Percentiles rank a stretch among this genome's conserved stretches.
These are phyloP conservation scores for Colletotrichum australisinense DNA, from an alignment of 2,329 filamentous ascomycete species.

Conservation along the genomic window DNA sequence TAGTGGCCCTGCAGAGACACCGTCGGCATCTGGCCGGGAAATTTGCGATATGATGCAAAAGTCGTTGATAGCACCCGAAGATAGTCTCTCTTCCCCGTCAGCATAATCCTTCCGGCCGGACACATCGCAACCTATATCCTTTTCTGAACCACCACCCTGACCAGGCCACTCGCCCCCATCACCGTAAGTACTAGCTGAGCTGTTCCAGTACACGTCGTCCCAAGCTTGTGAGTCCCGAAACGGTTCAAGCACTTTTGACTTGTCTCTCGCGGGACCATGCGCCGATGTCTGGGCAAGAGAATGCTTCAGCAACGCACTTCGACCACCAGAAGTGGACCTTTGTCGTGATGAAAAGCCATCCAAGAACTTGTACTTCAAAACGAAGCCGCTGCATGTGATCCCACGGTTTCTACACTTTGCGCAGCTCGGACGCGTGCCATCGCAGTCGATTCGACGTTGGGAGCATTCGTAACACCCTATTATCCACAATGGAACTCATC, in stretches of 20 bases:
- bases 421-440: conserved; percentile 45
- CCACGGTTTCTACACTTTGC: conserved; percentile 45
- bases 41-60: not conserved
- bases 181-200: not conserved
- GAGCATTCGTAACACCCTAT: conserved; percentile 50
- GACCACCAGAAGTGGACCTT: not conserved
- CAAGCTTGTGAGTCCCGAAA: not conserved
- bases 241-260: not conserved
- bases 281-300: conserved; percentile 25
- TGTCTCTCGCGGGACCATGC: not conserved
- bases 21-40: not conserved
- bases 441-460: conserved; percentile 49
- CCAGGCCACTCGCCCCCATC: not conserved
- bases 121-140: too few relatives aligned
- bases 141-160: not conserved
- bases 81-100: too few relatives aligned
- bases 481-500: not conserved
- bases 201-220: conserved; percentile 2
- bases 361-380: conserved; percentile 42
- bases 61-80: too few relatives aligned
- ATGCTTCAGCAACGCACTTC: conserved; percentile 19
- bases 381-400: conserved; percentile 45
- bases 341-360: conserved; percentile 29
- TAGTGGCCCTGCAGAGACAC: not conserved
- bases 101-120: too few relatives aligned